phyloP scores from a whole-genome alignment of 768 basidiomycete genomes.

The Boletus vermiculosoides region DNA sequence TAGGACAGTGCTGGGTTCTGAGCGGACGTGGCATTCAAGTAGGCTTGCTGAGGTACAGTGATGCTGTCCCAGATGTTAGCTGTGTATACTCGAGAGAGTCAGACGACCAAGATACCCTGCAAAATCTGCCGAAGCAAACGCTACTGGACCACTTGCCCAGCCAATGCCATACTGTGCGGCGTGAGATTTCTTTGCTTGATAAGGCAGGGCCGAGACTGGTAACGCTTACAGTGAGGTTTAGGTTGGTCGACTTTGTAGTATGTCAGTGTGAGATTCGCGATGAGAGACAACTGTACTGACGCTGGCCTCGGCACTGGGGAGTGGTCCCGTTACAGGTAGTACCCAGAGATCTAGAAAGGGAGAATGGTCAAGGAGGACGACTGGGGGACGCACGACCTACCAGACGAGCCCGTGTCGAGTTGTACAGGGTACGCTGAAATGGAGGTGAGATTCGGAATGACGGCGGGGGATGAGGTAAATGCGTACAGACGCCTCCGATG shows the following conservation, averaged over 20 bases:
- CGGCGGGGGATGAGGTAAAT: not conserved
- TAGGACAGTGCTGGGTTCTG: slow-evolving; percentile 71
- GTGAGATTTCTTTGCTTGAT: not conserved
- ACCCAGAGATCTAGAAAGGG: slow-evolving; percentile 65
- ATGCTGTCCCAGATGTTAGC: slow-evolving; percentile 42
- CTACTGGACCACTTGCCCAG: slow-evolving; percentile 67
- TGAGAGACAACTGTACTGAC: slow-evolving; percentile 36
- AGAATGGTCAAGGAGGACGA: not conserved
- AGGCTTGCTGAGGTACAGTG: slow-evolving; percentile 65
- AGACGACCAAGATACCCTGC: slow-evolving; percentile 52
- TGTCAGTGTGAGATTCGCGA: slow-evolving; percentile 5
- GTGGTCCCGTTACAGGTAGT: slow-evolving; percentile 42
- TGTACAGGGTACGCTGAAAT: slow-evolving; percentile 66
- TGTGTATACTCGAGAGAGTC: slow-evolving; percentile 1
- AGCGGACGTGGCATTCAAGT: slow-evolving; percentile 61
- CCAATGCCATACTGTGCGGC: slow-evolving; percentile 70
- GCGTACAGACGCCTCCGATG: slow-evolving; percentile 58
- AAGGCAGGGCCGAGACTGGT: not conserved
- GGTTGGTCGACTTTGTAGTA: slow-evolving; percentile 38
- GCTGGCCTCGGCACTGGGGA: slow-evolving; percentile 49
- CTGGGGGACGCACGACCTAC: slow-evolving; percentile 1
- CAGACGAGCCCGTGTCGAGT: slow-evolving; percentile 75
- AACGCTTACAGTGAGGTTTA: slow-evolving; percentile 60
- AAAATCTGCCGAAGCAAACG: slow-evolving; percentile 63
- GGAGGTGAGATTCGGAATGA: not conserved